These are phyloP conservation scores for Nemania sp. DNA, from an alignment of 2,329 filamentous ascomycete genomes.

Conservation along the genomic window DNA sequence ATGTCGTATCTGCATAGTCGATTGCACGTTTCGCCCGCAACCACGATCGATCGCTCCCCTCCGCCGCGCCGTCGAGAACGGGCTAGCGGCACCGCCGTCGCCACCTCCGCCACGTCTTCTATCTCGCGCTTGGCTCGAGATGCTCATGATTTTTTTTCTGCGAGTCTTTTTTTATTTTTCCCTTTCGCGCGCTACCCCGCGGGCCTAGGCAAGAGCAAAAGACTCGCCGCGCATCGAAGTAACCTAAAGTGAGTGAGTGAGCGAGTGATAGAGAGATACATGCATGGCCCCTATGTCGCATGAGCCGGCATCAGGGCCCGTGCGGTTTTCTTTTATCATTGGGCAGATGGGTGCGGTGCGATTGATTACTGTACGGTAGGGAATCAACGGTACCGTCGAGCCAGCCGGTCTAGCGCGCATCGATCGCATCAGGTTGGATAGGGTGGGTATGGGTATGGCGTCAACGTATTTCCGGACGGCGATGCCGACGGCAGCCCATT, in stretches of 20 bases:
- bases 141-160: no score
- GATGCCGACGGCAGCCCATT: background rate
- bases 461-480: background rate
- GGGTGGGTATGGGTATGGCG: background rate
- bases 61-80: no score
- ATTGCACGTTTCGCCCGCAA: no score
- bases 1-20: slow-evolving; percentile 45
- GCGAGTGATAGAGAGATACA: background rate
- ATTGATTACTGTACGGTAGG: background rate
- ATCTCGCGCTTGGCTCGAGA: no score
- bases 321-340: background rate
- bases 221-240: no score
- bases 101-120: no score
- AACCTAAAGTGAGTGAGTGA: no score
- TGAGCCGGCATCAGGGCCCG: background rate
- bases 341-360: background rate
- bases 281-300: background rate
- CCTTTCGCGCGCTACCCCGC: no score
- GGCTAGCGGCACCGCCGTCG: no score
- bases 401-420: background rate
- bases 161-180: no score
- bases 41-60: no score
- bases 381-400: background rate
- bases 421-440: background rate
- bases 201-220: no score